Percentiles rank a stretch among this genome's conserved stretches.
phyloP scores from a whole-genome alignment of 495 filamentous ascomycete genomes.

The Neurospora pannonica region DNA sequence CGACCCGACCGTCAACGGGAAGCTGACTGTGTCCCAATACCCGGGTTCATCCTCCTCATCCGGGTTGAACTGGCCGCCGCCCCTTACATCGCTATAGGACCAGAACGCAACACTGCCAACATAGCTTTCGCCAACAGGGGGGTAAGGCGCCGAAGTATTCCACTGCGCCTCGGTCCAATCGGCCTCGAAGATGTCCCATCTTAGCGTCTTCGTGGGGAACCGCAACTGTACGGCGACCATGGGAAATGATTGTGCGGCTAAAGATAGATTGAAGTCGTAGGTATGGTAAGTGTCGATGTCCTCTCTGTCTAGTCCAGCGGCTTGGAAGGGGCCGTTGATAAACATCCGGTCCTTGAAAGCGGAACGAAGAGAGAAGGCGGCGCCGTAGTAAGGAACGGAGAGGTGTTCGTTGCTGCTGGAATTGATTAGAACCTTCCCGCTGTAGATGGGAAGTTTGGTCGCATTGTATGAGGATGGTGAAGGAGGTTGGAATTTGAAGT shows the following conservation, averaged over 20 bases:
- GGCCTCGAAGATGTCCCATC: slow-evolving; percentile 22
- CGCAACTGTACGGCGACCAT: slow-evolving; percentile 17
- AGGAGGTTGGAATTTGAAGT: slow-evolving; percentile 21
- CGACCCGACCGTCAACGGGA: slow-evolving; percentile 17
- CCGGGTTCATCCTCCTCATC: slow-evolving; percentile 6
- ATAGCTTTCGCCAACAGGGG: slow-evolving; percentile 24
- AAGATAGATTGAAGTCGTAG: slow-evolving; percentile 19
- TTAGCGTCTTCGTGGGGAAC: slow-evolving; percentile 19
- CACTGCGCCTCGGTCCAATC: slow-evolving; percentile 21
- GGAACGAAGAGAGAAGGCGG: slow-evolving; percentile 9
- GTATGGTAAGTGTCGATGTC: slow-evolving; percentile 13
- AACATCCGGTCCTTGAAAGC: slow-evolving; percentile 1
- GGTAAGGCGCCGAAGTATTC: slow-evolving; percentile 12
- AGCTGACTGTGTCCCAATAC: slow-evolving; percentile 10
- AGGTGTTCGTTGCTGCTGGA: slow-evolving; percentile 23
- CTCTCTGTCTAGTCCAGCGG: slow-evolving; percentile 6
- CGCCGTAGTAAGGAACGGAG: slow-evolving; percentile 21
- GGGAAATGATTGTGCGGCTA: slow-evolving; percentile 10
- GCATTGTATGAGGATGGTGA: slow-evolving; percentile 3
- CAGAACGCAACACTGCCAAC: slow-evolving; percentile 24
- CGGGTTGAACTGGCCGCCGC: slow-evolving; percentile 6
- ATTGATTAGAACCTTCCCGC: slow-evolving; percentile 26
- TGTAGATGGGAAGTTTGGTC: slow-evolving; percentile 22
- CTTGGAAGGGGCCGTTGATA: slow-evolving; percentile 5
- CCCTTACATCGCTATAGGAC: slow-evolving; percentile 1